Percentiles rank a stretch among this genome's conserved stretches.
Evolutionary conservation across 176 grass and related monocot genomes (phyloP).

Genomic region (Phragmites australis): DNA sequence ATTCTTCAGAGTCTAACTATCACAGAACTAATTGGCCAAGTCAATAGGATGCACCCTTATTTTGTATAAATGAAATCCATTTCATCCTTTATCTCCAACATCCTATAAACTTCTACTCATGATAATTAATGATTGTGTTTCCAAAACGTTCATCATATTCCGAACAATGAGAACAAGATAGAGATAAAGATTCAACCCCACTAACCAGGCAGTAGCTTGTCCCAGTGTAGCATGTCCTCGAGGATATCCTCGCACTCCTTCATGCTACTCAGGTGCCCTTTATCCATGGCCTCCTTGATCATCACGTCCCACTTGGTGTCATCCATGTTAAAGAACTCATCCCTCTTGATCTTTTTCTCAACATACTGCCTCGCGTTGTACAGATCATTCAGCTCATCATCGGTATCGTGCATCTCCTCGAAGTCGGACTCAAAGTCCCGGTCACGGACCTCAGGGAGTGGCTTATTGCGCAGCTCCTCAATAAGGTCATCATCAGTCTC

Average conservation of each 20-base stretch:
- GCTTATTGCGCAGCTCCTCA: constrained; percentile 53
- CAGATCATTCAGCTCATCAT: constrained; percentile 74
- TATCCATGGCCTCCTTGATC: constrained; percentile 51
- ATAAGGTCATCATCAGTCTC: constrained; percentile 64
- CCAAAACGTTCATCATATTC: not conserved
- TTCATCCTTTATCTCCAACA: not conserved
- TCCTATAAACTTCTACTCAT: not conserved
- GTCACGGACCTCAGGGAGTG: constrained; percentile 45
- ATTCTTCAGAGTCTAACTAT: constrained; percentile 14
- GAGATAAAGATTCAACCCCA: constrained; percentile 23
- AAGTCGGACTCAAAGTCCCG: constrained; percentile 65
- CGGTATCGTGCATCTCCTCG: constrained; percentile 56
- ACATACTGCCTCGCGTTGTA: constrained; percentile 84
- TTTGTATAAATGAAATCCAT: not conserved
- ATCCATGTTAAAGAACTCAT: constrained; percentile 79
- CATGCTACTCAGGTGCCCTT: constrained; percentile 50
- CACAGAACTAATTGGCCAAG: constrained; percentile 4
- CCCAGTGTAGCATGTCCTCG: constrained; percentile 86
- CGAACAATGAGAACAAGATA: not conserved
- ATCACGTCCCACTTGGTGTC: constrained; percentile 66
- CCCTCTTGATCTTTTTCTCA: constrained; percentile 65
- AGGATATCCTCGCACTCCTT: constrained; percentile 84
- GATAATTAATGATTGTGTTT: constrained; percentile 21
- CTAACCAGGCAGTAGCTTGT: constrained; percentile 85
- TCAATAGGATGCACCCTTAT: not conserved